Percentiles rank a stretch among this genome's conserved stretches.
These are phyloP conservation scores for Talaromyces sp. DNA, from an alignment of 2,329 filamentous ascomycete genomes.

Conservation along the genomic window DNA sequence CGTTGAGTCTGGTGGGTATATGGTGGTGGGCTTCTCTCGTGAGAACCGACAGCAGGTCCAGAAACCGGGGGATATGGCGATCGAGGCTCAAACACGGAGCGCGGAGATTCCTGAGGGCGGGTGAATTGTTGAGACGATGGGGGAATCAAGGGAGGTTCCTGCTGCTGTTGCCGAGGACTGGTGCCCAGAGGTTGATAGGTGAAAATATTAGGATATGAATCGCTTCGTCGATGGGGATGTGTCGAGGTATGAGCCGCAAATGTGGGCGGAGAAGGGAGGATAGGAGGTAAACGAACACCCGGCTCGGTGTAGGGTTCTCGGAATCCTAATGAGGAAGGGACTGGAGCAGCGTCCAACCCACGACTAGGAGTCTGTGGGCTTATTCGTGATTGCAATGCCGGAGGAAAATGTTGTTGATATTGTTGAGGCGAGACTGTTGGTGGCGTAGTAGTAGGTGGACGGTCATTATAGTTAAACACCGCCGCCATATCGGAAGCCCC, in stretches of 20 bases:
- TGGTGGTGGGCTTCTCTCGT: slow-evolving; percentile 6
- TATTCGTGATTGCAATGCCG: slow-evolving; percentile 29
- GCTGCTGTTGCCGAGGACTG: slow-evolving; percentile 24
- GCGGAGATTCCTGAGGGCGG: slow-evolving; percentile 18
- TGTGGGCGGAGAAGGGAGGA: slow-evolving; percentile 32
- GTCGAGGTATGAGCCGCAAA: slow-evolving; percentile 21
- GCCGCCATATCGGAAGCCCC: slow-evolving; percentile 28
- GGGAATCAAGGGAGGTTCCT: neutral
- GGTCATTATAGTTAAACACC: slow-evolving; percentile 28
- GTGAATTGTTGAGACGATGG: neutral
- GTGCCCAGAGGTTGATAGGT: slow-evolving; percentile 24
- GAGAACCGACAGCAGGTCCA: neutral
- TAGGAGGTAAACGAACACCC: slow-evolving; percentile 37
- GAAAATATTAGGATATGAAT: slow-evolving; percentile 32
- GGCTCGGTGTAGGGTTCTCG: slow-evolving; percentile 33
- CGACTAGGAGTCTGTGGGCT: slow-evolving; percentile 26
- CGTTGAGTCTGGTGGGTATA: neutral
- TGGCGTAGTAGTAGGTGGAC: slow-evolving; percentile 23
- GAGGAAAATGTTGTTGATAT: slow-evolving; percentile 28
- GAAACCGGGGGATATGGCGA: slow-evolving; percentile 11
- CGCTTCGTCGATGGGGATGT: slow-evolving; percentile 31
- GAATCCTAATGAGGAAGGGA: slow-evolving; percentile 23
- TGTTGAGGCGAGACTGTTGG: slow-evolving; percentile 33
- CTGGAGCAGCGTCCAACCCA: slow-evolving; percentile 24
- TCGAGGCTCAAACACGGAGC: slow-evolving; percentile 23